phyloP scores from a whole-genome alignment of 2,329 filamentous ascomycete genomes.

The Nectriaceae sp. region DNA sequence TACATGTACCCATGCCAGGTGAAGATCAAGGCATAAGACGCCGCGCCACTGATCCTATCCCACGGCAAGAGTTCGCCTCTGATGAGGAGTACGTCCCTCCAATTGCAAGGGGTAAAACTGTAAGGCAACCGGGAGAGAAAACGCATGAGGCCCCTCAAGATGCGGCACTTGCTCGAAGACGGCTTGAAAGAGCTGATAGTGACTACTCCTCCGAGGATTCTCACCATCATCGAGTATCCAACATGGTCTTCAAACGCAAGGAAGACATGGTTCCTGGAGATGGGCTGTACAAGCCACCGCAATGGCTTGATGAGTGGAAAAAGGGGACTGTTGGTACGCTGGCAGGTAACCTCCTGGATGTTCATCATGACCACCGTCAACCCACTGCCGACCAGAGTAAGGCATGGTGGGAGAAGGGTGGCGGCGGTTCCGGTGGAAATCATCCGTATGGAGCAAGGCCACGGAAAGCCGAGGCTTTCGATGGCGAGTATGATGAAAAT shows the following conservation, averaged over 20 bases:
- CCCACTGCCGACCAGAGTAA: slow-evolving; percentile 50
- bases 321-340: slow-evolving; percentile 65
- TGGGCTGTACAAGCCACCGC: slow-evolving; percentile 59
- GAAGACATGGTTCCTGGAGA: slow-evolving; percentile 49
- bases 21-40: slow-evolving; percentile 27
- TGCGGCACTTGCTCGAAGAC: slow-evolving; percentile 18
- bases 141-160: slow-evolving; percentile 14
- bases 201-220: slow-evolving; percentile 31
- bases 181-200: slow-evolving; percentile 32
- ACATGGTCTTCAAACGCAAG: slow-evolving; percentile 43
- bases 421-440: slow-evolving; percentile 47
- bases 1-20: slow-evolving; percentile 17
- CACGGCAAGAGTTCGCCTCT: slow-evolving; percentile 26
- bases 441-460: slow-evolving; percentile 49
- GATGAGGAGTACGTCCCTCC: slow-evolving; percentile 31
- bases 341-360: slow-evolving; percentile 59
- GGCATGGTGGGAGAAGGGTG: slow-evolving; percentile 76
- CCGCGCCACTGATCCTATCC: slow-evolving; percentile 33
- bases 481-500: slow-evolving; percentile 68
- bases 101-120: slow-evolving; percentile 20
- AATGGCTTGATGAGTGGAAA: slow-evolving; percentile 73
- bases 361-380: slow-evolving; percentile 44
- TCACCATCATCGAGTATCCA: slow-evolving; percentile 42
- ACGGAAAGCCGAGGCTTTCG: slow-evolving; percentile 64
- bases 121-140: slow-evolving; percentile 11